Base-by-base conservation (phyloP, 768 basidiomycete genomes). In the Grammothele lineata region DNA sequence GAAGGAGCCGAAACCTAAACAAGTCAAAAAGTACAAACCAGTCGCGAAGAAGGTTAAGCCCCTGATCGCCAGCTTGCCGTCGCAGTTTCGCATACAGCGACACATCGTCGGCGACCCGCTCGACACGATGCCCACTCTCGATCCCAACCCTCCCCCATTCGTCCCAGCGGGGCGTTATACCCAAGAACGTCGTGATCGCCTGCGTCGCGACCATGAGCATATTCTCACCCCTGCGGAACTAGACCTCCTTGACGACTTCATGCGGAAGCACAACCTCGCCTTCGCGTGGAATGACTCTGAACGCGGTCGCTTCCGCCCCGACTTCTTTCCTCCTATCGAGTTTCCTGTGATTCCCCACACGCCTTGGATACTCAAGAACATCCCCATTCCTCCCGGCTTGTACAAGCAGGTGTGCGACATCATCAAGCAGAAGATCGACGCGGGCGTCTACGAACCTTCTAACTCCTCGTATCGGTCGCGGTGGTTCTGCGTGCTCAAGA, bases 241-340 rank as follows among this genome's bases (percentile, higher is more conserved):
- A 3, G 24, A 24, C 12, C 5, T 40, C 10, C 12, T 40, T 10
- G 23, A 40, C 24, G 24, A 70, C 22, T 37, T 71, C 2, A 55
- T 74, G 11, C 18, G 19, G 8, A 18, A 23, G 37, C 50, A 51
- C 22, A 39, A 47, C 27, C n/a, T 25, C 0, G 67, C 48, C 0
- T 68, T 76, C 18, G 69, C 73, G 0, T 76, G 68, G 70, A 47
- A 62, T 1, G 66, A 73, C 7, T 1, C 21, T 0, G 67, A 76
- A 43, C 56, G 59, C 10, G 70, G 75, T 1, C 24, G 37, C 0
- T 72, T 73, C 43, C 8, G 46, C 37, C 42, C 45, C 4, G 52
- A 62, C 4, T 63, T 56, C 58, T 55, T 70, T 58, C 39, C 46
- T 3, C 58, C 51, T 5, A 35, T 54, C 25, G 62, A 64, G 27